These are phyloP conservation scores for Ceratobasidium sp. DNA, from an alignment of 1,284 basidiomycete species.

Conservation along the genomic window DNA sequence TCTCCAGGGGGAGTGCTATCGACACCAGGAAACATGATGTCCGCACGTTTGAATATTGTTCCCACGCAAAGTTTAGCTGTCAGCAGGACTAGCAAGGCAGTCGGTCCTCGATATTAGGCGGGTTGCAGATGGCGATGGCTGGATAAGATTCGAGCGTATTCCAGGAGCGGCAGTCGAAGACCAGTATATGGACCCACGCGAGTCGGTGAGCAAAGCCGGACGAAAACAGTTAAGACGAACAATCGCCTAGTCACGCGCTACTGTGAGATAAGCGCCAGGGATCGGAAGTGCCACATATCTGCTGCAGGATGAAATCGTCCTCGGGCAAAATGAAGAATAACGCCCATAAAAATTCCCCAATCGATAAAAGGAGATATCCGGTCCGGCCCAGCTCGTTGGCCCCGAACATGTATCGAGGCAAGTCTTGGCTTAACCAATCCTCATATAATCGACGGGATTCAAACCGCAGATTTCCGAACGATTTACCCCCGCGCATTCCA, in stretches of 20 bases:
- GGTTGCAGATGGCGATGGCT: neutral
- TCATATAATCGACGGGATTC: neutral
- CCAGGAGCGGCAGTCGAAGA: neutral
- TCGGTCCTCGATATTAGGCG: neutral
- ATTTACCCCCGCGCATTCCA: neutral
- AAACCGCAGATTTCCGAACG: constrained; percentile 4
- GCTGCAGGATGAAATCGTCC: neutral
- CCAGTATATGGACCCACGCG: neutral
- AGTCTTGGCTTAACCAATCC: constrained; percentile 5
- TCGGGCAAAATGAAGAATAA: neutral
- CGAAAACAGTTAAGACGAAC: constrained; percentile 7
- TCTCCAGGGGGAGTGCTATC: neutral
- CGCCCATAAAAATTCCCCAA: neutral
- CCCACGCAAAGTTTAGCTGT: neutral
- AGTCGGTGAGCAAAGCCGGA: neutral
- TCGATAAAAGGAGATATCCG: neutral
- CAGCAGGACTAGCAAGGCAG: neutral
- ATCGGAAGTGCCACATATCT: neutral
- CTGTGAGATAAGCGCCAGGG: neutral
- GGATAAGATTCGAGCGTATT: neutral
- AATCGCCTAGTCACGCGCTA: neutral
- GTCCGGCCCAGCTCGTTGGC: neutral
- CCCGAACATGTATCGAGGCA: neutral
- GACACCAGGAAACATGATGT: neutral
- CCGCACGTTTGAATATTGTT: neutral